Percentiles rank a stretch among this genome's conserved stretches.
These are phyloP conservation scores for Litchi chinensis DNA, from an alignment of 345 rosid genomes.

Conservation along the genomic window DNA sequence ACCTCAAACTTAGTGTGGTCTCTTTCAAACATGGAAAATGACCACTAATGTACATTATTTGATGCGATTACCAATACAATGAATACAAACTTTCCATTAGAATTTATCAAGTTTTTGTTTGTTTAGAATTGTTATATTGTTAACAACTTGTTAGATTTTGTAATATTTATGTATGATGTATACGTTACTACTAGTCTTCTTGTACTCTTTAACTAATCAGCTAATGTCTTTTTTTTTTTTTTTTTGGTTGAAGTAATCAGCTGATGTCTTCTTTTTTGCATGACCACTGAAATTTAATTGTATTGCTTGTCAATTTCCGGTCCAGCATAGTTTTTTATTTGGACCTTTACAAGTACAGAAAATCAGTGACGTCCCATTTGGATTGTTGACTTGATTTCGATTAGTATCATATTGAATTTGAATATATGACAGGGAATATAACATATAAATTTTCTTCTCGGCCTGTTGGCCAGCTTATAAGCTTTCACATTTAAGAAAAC, in stretches of 20 bases:
- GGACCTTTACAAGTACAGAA: not conserved
- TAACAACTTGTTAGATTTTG: too few relatives aligned
- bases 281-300: not conserved
- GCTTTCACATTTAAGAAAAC: not conserved
- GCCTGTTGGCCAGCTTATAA: not conserved
- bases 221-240: not conserved
- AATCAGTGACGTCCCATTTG: not conserved
- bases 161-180: too few relatives aligned
- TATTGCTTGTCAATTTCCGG: not conserved
- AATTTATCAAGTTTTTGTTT: not conserved
- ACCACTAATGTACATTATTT: too few relatives aligned
- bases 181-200: too few relatives aligned
- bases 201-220: too few relatives aligned
- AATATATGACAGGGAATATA: not conserved
- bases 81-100: not conserved
- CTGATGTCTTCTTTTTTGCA: not conserved
- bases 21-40: not conserved
- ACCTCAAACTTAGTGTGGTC: not conserved
- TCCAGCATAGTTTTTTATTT: not conserved
- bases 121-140: too few relatives aligned
- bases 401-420: not conserved
- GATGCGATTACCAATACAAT: not conserved
- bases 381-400: not conserved
- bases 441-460: too few relatives aligned
- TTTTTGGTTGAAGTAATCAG: too few relatives aligned